Evolutionary conservation across 106 monocot genomes (phyloP).

Genomic region (Platanthera zijinensis): DNA sequence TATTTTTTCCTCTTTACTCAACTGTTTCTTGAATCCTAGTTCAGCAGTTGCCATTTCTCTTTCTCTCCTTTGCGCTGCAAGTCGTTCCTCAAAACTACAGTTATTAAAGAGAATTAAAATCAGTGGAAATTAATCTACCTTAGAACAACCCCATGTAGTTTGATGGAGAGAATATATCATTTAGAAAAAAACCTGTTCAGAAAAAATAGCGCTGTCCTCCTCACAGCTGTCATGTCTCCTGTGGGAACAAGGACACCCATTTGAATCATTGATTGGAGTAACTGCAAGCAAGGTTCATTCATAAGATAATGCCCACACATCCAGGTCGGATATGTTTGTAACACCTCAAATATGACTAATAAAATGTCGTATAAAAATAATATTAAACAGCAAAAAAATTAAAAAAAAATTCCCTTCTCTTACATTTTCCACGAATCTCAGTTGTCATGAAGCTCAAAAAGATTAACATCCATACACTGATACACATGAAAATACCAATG

Average conservation of each 20-base stretch:
- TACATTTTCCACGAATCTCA: background rate
- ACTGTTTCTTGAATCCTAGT: conserved; percentile 91
- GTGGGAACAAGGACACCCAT: conserved; percentile 99
- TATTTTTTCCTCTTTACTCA: conserved; percentile 75
- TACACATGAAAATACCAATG: no score
- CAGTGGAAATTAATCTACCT: background rate
- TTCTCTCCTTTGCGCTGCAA: conserved; percentile 87
- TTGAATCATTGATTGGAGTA: conserved; percentile 94
- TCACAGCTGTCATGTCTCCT: conserved; percentile 98
- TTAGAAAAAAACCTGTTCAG: conserved; percentile 58
- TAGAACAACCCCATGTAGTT: background rate
- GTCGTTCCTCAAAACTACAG: conserved; percentile 90
- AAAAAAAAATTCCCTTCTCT: background rate
- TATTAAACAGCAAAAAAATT: background rate
- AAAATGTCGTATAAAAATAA: background rate
- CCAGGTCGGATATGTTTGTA: conserved; percentile 3
- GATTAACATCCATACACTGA: background rate
- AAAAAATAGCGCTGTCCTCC: conserved; percentile 90
- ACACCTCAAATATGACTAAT: background rate
- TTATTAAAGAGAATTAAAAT: background rate
- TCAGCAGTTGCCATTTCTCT: conserved; percentile 75
- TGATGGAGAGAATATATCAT: background rate
- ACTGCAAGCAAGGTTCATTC: conserved; percentile 28
- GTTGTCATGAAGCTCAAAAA: conserved; percentile 1
- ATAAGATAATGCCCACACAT: background rate